Evolutionary conservation across 129 eudicot genomes (phyloP).

Genomic region (Flaveria sonorensis): DNA sequence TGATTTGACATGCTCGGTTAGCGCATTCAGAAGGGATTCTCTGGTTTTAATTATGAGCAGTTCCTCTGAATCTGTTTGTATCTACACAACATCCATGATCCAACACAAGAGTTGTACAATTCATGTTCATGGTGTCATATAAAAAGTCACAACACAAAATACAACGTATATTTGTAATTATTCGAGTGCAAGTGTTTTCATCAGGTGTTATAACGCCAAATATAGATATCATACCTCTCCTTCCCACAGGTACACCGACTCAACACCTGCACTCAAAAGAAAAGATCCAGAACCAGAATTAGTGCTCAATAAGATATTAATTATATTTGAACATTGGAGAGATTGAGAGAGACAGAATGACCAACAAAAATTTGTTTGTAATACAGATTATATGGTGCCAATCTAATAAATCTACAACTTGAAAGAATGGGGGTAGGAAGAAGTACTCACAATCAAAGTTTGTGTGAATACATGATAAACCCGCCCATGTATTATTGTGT

Average conservation of each 20-base stretch:
- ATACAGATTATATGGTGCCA: neutral
- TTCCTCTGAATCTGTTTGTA: constrained; percentile 91
- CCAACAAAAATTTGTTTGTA: neutral
- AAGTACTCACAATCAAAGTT: neutral
- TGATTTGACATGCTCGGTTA: constrained; percentile 88
- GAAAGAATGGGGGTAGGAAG: neutral
- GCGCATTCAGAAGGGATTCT: constrained; percentile 83
- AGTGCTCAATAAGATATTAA: neutral
- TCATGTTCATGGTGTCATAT: neutral
- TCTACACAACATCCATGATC: constrained; percentile 54
- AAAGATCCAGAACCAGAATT: neutral
- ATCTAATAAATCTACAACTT: neutral
- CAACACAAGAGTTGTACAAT: constrained; percentile 10
- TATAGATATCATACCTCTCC: constrained; percentile 68
- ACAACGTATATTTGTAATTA: neutral
- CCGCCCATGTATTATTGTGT: too few species aligned
- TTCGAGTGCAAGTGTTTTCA: neutral
- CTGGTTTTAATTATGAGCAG: constrained; percentile 96
- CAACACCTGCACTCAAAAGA: constrained; percentile 65
- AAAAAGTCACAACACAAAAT: neutral
- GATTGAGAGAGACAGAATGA: neutral
- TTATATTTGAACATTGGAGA: constrained; percentile 2
- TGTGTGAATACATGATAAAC: too few species aligned
- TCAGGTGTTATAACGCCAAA: neutral
- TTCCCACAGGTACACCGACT: constrained; percentile 87